Evolutionary conservation across 352 stramenopile genomes (phyloP), one percentile per base, ranked within the genome.

Genomic region (Pythium guiyangense): DNA sequence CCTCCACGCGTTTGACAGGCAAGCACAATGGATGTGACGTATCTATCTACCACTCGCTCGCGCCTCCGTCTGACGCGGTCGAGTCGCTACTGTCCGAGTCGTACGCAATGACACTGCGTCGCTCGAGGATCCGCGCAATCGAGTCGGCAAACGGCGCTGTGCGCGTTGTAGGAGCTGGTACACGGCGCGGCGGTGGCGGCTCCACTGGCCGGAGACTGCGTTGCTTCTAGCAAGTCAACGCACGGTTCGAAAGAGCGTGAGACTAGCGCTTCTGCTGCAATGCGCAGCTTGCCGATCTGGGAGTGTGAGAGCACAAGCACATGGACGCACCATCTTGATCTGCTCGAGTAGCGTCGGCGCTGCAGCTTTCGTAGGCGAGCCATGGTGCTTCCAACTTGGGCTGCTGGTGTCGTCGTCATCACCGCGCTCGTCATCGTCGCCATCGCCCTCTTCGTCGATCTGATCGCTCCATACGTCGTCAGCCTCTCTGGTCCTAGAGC

Each of bases 121-220:
- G 73, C 57, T 88, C 78, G 47, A 88, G 74, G 35, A 88, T 83
- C 15, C 75, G 71, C 6, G 75, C 73, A 45, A 88, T 88, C 17
- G 78, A 86, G 44, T 72, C 63, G 5, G 73, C 73, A 35, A 88
- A 86, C 1, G 74, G 73, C 1, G 62, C 59, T 6, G 53, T 14
- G 37, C 52, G 58, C 39, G n/a, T 54, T 1, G 51, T 52, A n/a
- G n/a, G 61, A 0, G 27, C 52, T 20, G 55, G 47, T 12, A 57
- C 34, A 0, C 54, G 49, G 6, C 66, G 59, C 10, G 60, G 60
- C 6, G 54, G 60, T 3, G 55, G 46, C 27, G 55, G 29, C 35
- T 70, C 69, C 0, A 86, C 62, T 6, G 62, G 71, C 20, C 75
- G 73, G 12, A 88, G 58, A 20, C 65, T 59, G 12, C 68, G 61